These are phyloP conservation scores for Symbiotaphrina buchneri DNA, from an alignment of 495 filamentous ascomycete species.

Conservation along the genomic window DNA sequence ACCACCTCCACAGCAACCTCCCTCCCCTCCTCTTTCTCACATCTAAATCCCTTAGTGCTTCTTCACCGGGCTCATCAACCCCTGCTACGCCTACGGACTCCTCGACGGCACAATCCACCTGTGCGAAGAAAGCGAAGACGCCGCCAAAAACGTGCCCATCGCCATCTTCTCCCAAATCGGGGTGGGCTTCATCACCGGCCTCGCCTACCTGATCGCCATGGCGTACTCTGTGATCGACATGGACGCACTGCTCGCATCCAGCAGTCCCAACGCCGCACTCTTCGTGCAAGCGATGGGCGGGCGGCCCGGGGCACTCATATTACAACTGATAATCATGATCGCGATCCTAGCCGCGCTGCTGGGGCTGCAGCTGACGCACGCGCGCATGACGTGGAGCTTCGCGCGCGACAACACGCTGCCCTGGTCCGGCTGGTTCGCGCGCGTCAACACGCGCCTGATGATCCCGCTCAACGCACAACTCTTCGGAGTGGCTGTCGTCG, in stretches of 20 bases:
- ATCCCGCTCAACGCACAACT: conserved; percentile 8
- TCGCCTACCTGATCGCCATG: conserved; percentile 27
- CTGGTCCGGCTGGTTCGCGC: conserved; percentile 7
- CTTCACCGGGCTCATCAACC: too few relatives aligned
- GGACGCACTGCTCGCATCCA: conserved; percentile 12
- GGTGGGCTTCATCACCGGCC: conserved; percentile 24
- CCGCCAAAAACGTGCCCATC: conserved; percentile 24
- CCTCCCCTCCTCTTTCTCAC: too few relatives aligned
- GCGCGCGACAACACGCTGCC: conserved; percentile 9
- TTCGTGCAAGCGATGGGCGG: conserved; percentile 8
- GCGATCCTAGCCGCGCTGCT: conserved; percentile 9
- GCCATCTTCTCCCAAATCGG: conserved; percentile 25
- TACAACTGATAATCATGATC: conserved; percentile 8
- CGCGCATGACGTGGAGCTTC: conserved; percentile 12
- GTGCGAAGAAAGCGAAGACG: too few relatives aligned
- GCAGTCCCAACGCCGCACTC: conserved; percentile 8
- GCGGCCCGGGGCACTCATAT: conserved; percentile 6
- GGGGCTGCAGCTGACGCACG: conserved; percentile 11
- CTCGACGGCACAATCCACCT: too few relatives aligned
- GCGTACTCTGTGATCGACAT: conserved; percentile 27
- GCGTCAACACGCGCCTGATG: conserved; percentile 6
- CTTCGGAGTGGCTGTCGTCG: conserved; percentile 8
- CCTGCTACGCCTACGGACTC: too few relatives aligned
- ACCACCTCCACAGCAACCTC: too few relatives aligned
- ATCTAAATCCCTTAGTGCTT: too few relatives aligned